Conservation (phyloP, 129 eudicot species). For the Cynara cardunculus region DNA sequence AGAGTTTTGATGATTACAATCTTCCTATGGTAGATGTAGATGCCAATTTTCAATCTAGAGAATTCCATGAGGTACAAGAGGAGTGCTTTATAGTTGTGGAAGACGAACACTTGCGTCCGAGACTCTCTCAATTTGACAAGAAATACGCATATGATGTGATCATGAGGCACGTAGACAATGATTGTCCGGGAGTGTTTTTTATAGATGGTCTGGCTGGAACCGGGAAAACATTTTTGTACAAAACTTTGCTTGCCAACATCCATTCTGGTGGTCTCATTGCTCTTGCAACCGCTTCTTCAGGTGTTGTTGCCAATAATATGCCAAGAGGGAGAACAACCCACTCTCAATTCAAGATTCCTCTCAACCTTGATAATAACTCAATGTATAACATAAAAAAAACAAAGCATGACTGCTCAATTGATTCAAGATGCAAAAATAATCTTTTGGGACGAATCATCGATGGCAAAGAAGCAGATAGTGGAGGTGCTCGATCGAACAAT, state of each 20-base stretch:
- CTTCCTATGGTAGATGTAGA: neutral
- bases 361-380: no score
- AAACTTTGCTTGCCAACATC: neutral
- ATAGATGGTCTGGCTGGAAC: conserved; percentile 19
- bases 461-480: no score
- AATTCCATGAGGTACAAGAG: neutral
- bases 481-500: no score
- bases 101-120: neutral
- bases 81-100: neutral
- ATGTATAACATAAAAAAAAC: no score
- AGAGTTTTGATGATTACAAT: neutral
- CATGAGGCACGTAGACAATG: no score
- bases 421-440: no score
- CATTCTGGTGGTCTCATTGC: neutral
- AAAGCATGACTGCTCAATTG: no score
- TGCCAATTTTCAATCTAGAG: neutral
- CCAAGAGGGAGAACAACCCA: conserved; percentile 23
- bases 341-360: no score
- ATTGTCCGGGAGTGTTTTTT: neutral
- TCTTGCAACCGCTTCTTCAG: conserved; percentile 11
- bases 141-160: neutral
- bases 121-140: neutral
- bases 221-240: conserved; percentile 5
- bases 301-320: conserved; percentile 8
- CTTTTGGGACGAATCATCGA: no score